phyloP scores from a whole-genome alignment of 768 basidiomycete genomes.

The Pisolithus orientalis region DNA sequence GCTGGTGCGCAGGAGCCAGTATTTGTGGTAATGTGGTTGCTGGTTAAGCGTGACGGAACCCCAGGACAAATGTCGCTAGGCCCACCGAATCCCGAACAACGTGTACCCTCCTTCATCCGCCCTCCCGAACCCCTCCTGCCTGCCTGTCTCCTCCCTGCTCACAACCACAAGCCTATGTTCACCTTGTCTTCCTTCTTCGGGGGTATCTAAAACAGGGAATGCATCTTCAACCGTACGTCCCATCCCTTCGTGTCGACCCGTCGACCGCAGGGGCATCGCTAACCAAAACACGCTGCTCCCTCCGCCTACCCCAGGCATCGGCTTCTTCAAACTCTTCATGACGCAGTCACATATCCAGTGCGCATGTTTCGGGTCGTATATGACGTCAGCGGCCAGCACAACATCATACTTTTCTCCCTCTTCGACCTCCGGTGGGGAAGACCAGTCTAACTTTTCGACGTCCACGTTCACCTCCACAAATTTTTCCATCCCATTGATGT shows the following conservation, averaged over 20 bases:
- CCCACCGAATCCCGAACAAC: conserved; percentile 72
- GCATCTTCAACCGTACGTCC: conserved; percentile 47
- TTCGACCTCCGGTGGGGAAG: conserved; percentile 34
- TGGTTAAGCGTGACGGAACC: no score
- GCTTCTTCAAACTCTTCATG: conserved; percentile 36
- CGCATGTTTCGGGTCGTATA: conserved; percentile 69
- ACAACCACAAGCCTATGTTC: conserved; percentile 39
- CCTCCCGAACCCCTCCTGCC: conserved; percentile 51
- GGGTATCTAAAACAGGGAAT: conserved; percentile 30
- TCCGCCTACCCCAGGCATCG: background rate
- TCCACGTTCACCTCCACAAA: conserved; percentile 28
- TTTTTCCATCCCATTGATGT: no score
- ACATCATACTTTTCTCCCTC: conserved; percentile 48
- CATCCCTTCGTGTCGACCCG: conserved; percentile 57
- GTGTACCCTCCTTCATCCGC: conserved; percentile 67
- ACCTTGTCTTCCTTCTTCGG: background rate
- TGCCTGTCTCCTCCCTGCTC: conserved; percentile 39
- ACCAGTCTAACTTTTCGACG: conserved; percentile 63
- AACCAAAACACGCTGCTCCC: conserved; percentile 58
- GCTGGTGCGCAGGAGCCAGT: no score
- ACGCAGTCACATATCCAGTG: conserved; percentile 63
- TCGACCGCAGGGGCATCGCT: conserved; percentile 62
- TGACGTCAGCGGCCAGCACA: conserved; percentile 73
- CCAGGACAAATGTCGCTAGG: background rate
- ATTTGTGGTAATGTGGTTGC: no score